These are phyloP conservation scores for Dipteronia sinensis DNA, from an alignment of 345 rosid species.

Conservation along the genomic window DNA sequence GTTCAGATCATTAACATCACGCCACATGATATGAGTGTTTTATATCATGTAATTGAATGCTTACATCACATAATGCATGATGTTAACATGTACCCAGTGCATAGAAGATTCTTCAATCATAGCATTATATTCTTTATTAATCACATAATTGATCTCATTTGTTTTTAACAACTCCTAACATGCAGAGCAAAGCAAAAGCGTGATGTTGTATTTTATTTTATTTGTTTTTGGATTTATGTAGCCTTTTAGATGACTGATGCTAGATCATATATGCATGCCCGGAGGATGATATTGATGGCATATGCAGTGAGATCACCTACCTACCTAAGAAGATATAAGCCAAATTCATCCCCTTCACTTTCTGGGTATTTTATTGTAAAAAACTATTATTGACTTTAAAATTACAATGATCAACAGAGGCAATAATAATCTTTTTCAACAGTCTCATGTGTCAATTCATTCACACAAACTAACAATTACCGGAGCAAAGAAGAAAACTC, in stretches of 20 bases:
- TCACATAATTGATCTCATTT: too few species aligned
- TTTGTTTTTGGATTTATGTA: not conserved
- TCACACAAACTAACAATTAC: not conserved
- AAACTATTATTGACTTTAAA: slow-evolving; percentile 1
- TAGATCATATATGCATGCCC: not conserved
- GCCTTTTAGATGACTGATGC: not conserved
- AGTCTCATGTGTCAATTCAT: too few species aligned
- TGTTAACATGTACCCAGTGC: too few species aligned
- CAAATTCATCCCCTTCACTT: slow-evolving; percentile 19
- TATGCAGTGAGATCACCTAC: slow-evolving; percentile 32
- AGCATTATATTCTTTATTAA: too few species aligned
- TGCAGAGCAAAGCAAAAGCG: not conserved
- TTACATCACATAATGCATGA: too few species aligned
- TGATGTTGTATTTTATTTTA: not conserved
- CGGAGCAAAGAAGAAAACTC: not conserved
- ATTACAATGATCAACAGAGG: not conserved
- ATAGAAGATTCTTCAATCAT: too few species aligned
- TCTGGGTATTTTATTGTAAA: not conserved
- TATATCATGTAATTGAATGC: too few species aligned
- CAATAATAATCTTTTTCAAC: not conserved
- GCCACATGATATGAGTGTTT: too few species aligned
- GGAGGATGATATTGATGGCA: slow-evolving; percentile 11
- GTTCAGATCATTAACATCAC: too few species aligned
- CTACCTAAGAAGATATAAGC: not conserved
- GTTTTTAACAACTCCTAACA: not conserved